Evolutionary conservation across 495 filamentous ascomycete genomes (phyloP), one percentile per base, ranked within the genome.

Genomic region (Mycothermus thermophilus): DNA sequence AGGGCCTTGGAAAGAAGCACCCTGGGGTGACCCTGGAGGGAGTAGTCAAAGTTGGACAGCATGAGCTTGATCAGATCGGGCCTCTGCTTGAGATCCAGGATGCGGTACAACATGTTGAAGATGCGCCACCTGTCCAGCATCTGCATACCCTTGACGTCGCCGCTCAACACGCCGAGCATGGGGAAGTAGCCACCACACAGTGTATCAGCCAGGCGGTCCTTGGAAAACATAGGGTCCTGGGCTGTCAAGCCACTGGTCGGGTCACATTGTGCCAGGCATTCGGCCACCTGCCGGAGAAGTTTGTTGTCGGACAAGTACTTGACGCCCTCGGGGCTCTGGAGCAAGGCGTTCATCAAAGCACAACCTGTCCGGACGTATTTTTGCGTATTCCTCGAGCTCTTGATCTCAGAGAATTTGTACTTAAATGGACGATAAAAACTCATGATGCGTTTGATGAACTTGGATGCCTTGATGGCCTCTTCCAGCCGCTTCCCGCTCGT

Each of bases 91-190:
- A 94, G 68, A 47, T 96, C 92, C 36, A 93, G 73, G 47, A 97
- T 90, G 51, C 95, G 88, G 52, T 97, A 97, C 64, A 94, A 87
- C 83, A 96, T 96, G 55, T 95, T 96, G 52, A 93, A 79, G 67
- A 96, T 88, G 41, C 83, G 83, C 86, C 88, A 96, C 42, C 84
- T 68, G 50, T 93, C 87, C 55, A 97, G 77, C 72, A 96, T 93
- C 43, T 75, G 70, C 18, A 95, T 67, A 1, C 90, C 90, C 38
- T 75, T 80, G 0, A 66, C 56, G 52, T 93, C 83, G 27, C 75
- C 76, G 50, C 80, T 94, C 39, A 97, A 53, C 10, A 77, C 75
- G 9, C 90, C 90, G 6, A 97, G 62, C 62, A 97, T 81, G 12
- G 83, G 74, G 59, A 97, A 96, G 48, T 97, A 97, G 4, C 92